A percentile compares a stretch with the other conserved stretches of the same genome.
Conservation (phyloP, 495 filamentous ascomycete genomes). For the Aspergillus olivimuriae region DNA sequence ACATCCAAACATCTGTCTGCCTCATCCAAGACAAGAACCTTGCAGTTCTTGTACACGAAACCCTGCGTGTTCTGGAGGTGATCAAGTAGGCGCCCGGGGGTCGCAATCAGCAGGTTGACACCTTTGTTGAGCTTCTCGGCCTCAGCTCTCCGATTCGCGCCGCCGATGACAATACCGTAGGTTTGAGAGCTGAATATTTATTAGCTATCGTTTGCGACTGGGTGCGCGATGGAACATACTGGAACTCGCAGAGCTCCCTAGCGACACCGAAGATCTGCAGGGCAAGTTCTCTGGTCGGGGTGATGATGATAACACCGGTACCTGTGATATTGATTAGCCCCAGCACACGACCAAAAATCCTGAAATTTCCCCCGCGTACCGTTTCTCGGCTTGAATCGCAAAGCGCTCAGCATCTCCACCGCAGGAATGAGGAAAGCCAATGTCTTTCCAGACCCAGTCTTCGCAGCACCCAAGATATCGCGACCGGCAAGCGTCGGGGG, state of each 20-base stretch:
- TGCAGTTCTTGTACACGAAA: slow-evolving; percentile 91
- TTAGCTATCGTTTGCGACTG: too few relatives aligned
- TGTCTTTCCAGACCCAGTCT: slow-evolving; percentile 96
- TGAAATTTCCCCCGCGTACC: slow-evolving; percentile 26
- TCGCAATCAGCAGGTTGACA: slow-evolving; percentile 90
- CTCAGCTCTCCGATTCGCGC: slow-evolving; percentile 85
- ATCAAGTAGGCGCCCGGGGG: slow-evolving; percentile 87
- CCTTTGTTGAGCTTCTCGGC: slow-evolving; percentile 92
- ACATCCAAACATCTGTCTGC: slow-evolving; percentile 93
- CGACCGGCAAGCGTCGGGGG: slow-evolving; percentile 82
- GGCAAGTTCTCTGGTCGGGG: slow-evolving; percentile 68
- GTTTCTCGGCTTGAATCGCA: slow-evolving; percentile 81
- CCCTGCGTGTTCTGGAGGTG: slow-evolving; percentile 89
- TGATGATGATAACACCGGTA: slow-evolving; percentile 79
- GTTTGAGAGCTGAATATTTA: slow-evolving; percentile 96
- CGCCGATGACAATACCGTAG: slow-evolving; percentile 92
- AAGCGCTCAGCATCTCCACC: slow-evolving; percentile 84
- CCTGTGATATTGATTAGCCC: slow-evolving; percentile 30
- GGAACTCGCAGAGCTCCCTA: slow-evolving; percentile 57
- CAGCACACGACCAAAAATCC: not conserved
- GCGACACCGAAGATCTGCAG: slow-evolving; percentile 96
- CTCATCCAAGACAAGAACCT: slow-evolving; percentile 75
- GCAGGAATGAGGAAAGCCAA: slow-evolving; percentile 91
- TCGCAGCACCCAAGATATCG: slow-evolving; percentile 93
- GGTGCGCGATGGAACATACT: slow-evolving; percentile 1